A percentile compares a stretch with the other conserved stretches of the same genome.
phyloP scores from a whole-genome alignment of 768 basidiomycete species.

The Leccinum arenicola region DNA sequence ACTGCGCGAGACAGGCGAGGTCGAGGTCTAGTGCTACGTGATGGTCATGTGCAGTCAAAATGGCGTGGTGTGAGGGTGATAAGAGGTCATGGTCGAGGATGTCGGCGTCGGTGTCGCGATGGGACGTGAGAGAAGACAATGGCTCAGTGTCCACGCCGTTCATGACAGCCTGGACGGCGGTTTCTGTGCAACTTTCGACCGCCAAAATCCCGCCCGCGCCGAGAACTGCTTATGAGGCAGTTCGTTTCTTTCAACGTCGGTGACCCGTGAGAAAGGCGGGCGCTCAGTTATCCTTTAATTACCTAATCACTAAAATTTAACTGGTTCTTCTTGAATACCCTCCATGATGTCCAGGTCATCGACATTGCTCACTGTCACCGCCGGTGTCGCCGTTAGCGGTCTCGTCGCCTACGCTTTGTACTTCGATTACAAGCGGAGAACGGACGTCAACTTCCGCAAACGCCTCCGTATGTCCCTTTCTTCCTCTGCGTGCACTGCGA shows the following conservation, averaged over 20 bases:
- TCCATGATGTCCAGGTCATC: conserved; percentile 35
- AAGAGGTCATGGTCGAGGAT: conserved; percentile 33
- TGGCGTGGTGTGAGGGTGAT: conserved; percentile 30
- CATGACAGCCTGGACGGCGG: conserved; percentile 35
- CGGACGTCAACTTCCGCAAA: conserved; percentile 84
- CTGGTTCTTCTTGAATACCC: neutral
- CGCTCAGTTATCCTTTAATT: conserved; percentile 18
- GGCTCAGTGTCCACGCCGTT: conserved; percentile 40
- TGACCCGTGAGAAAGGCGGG: conserved; percentile 19
- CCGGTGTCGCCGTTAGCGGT: conserved; percentile 48
- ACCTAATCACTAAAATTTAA: conserved; percentile 17
- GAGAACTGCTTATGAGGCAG: conserved; percentile 20
- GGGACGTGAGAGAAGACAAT: conserved; percentile 29
- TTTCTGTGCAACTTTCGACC: conserved; percentile 20
- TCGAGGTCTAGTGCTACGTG: conserved; percentile 30
- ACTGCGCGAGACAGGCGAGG: conserved; percentile 27
- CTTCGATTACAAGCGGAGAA: conserved; percentile 93
- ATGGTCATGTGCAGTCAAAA: conserved; percentile 30
- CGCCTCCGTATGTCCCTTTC: conserved; percentile 64
- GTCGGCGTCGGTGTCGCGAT: conserved; percentile 30
- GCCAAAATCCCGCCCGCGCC: conserved; percentile 17
- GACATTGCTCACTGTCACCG: conserved; percentile 37
- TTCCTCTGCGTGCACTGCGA: neutral
- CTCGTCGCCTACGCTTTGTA: conserved; percentile 82
- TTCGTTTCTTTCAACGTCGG: conserved; percentile 25